Percentiles rank a stretch among this genome's conserved stretches.
These are phyloP conservation scores for Acanthamoeba quina DNA, from an alignment of 208 protist species.

Conservation along the genomic window DNA sequence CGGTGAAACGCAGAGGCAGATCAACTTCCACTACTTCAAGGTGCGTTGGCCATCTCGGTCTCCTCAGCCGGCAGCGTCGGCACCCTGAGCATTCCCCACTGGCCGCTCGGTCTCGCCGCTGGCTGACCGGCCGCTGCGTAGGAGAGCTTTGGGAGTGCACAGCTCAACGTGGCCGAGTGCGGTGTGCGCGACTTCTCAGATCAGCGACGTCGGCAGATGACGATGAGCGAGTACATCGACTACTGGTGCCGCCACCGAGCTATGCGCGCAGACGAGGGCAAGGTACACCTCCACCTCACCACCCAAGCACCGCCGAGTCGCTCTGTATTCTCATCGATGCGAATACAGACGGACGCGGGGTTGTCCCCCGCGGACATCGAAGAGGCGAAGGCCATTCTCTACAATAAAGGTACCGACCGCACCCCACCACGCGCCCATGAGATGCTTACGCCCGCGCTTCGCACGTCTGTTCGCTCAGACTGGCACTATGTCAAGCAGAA, in stretches of 20 bases:
- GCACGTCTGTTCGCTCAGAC: neutral
- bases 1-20: neutral
- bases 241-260: constrained; percentile 27
- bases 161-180: constrained; percentile 64
- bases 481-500: constrained; percentile 66
- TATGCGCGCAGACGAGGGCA: neutral
- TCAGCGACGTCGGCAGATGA: constrained; percentile 56
- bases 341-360: neutral
- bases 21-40: constrained; percentile 16
- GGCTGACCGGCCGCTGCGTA: neutral
- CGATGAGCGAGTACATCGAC: constrained; percentile 44
- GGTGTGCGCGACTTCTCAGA: constrained; percentile 28
- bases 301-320: neutral
- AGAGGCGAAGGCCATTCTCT: neutral
- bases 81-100: neutral
- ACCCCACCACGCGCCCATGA: neutral
- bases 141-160: neutral
- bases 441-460: neutral
- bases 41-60: neutral
- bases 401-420: neutral
- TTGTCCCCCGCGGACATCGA: neutral
- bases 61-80: neutral
- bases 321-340: neutral
- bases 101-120: neutral
- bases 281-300: neutral